Evolutionary conservation across 1,284 basidiomycete genomes (phyloP), one percentile per base, ranked within the genome.

Genomic region (Rhodofomes roseus): DNA sequence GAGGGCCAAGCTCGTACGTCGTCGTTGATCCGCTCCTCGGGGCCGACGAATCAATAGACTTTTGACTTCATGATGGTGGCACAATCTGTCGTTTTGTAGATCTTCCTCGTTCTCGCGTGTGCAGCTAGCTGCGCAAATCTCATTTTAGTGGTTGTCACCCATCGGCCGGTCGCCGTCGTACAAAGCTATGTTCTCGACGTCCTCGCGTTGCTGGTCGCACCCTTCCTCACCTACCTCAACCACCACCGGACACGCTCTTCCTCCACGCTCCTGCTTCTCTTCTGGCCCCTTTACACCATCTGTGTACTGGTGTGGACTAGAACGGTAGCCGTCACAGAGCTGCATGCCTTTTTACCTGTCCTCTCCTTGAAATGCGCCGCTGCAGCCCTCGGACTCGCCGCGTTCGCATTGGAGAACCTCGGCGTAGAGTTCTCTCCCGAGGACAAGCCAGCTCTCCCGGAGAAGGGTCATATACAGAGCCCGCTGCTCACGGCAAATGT

Each of bases 401-500:
- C 86, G 0, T 93, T 92, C 71, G 70, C 68, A 1, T 68, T 95
- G 16, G 95, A 97, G 72, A 86, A 84, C 59, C 69, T 86, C 25
- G 87, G 90, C 0, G 87, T 93, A 0, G 90, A 93, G 62, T 75
- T 77, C 60, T 77, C 73, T 29, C 65, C 68, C 18, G 74, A 74
- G 52, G 71, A 71, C 31, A 69, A 76, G 27, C 73, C 73, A 16
- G 22, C 34, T 7, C 37, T 58, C n/a, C 31, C 59, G 25, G 59
- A 59, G 23, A 79, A 82, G 59, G 79, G 79, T 8, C 76, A 78
- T 55, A 69, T 75, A 29, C 92, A 95, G 70, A 90, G 80, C 68
- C 95, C 95, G 0, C 74, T 90, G 1, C 70, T 90, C 22, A 88
- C 84, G 0, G 93, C 96, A 36, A 97, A 96, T 73, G 80, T 96